phyloP scores from a whole-genome alignment of 2,329 filamentous ascomycete genomes.

The Colletotrichum brevisporum region DNA sequence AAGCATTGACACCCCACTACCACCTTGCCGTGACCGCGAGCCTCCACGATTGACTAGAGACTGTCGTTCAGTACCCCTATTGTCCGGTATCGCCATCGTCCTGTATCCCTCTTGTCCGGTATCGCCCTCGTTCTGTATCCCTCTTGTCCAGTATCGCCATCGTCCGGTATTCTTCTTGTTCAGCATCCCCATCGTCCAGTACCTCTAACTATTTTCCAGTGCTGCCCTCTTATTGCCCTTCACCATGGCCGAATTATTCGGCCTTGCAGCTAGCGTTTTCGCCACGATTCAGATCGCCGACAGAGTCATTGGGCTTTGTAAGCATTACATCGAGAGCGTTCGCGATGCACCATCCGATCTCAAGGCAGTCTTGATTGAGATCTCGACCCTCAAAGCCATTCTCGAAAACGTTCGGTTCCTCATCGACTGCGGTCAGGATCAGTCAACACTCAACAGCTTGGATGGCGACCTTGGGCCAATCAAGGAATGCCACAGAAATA shows the following conservation, averaged over 20 bases:
- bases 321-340: not conserved
- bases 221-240: too few relatives aligned
- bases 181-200: too few relatives aligned
- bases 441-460: not conserved
- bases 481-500: not conserved
- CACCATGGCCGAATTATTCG: not conserved
- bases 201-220: too few relatives aligned
- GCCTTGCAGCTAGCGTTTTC: not conserved
- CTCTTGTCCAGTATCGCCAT: too few relatives aligned
- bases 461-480: not conserved
- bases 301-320: not conserved
- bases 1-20: too few relatives aligned
- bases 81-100: not conserved
- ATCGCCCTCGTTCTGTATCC: too few relatives aligned
- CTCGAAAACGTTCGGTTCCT: not conserved
- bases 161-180: too few relatives aligned
- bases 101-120: not conserved
- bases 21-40: too few relatives aligned
- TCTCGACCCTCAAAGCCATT: fast-evolving
- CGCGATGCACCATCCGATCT: not conserved
- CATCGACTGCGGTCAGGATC: not conserved
- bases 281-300: constrained; percentile 4
- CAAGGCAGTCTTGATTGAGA: not conserved
- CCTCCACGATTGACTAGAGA: too few relatives aligned
- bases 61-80: too few relatives aligned